These are phyloP conservation scores for Vinca minor DNA, from an alignment of 257 asterid genomes.

Conservation along the genomic window DNA sequence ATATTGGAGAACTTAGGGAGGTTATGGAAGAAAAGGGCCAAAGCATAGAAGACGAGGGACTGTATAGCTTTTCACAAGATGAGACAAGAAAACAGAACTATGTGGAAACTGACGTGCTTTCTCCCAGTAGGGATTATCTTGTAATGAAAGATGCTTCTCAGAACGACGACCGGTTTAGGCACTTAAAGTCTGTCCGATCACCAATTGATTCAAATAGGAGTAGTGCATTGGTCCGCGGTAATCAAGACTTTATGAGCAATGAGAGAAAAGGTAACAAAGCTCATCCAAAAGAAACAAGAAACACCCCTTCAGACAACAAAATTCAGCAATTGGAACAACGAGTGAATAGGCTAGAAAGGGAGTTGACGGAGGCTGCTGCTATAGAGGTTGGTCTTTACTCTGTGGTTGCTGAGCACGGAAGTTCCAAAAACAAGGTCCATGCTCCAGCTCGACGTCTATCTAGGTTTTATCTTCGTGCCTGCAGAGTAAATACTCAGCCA, in stretches of 20 bases:
- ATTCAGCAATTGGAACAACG: constrained; percentile 45
- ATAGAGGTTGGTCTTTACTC: constrained; percentile 67
- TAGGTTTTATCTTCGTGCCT: constrained; percentile 65
- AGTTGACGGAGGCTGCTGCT: constrained; percentile 77
- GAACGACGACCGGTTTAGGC: constrained; percentile 35
- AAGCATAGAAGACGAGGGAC: constrained; percentile 24
- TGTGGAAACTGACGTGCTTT: constrained; percentile 23
- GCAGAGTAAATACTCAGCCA: constrained; percentile 34
- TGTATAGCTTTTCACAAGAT: constrained; percentile 18
- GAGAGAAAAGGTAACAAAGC: constrained; percentile 33
- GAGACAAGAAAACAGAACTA: constrained; percentile 16
- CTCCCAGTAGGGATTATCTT: constrained; percentile 20
- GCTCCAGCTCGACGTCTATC: constrained; percentile 85
- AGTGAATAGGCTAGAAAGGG: constrained; percentile 52
- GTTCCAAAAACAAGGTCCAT: constrained; percentile 68
- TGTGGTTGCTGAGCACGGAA: constrained; percentile 76
- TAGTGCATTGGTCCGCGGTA: constrained; percentile 21
- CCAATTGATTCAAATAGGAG: constrained; percentile 37
- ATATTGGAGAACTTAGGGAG: constrained; percentile 21
- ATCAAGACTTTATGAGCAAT: constrained; percentile 17
- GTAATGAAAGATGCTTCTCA: constrained; percentile 18
- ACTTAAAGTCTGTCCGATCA: constrained; percentile 56
- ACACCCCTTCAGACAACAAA: constrained; percentile 33
- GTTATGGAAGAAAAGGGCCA: constrained; percentile 23
- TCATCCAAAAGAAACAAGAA: constrained; percentile 41